These are phyloP conservation scores for Fragaria ananassa DNA, from an alignment of 306 rosid genomes.

Conservation along the genomic window DNA sequence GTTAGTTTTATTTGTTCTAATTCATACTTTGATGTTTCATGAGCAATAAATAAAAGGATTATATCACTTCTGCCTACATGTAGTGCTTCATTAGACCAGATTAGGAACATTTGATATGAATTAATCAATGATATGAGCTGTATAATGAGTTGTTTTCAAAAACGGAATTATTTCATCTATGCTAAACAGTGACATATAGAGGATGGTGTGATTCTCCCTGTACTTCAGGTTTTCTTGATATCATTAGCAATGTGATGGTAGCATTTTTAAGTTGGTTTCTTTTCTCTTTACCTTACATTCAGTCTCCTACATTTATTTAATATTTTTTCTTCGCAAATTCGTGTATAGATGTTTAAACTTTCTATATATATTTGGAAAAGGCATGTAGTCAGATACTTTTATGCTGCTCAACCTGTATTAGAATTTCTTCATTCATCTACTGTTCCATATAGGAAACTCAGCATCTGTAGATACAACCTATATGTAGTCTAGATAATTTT, in stretches of 20 bases:
- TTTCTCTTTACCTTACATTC: not conserved
- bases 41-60: not conserved
- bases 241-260: not conserved
- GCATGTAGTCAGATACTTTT: not conserved
- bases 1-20: not conserved
- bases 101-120: not conserved
- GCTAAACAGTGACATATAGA: not conserved
- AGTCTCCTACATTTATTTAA: not conserved
- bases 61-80: not conserved
- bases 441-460: conserved; percentile 42
- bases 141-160: not conserved
- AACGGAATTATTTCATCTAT: not conserved
- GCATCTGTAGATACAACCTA: conserved; percentile 38
- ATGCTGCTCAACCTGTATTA: conserved; percentile 18
- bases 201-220: not conserved
- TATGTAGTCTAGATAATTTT: conserved; percentile 22
- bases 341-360: not conserved
- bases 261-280: not conserved
- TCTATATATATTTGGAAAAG: not conserved
- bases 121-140: not conserved
- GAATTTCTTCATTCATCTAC: conserved; percentile 26
- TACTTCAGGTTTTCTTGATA: not conserved
- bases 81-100: not conserved
- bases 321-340: not conserved
- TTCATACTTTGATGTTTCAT: not conserved